These are phyloP conservation scores for Kernera saxatilis DNA, from an alignment of 345 rosid species.

Conservation along the genomic window DNA sequence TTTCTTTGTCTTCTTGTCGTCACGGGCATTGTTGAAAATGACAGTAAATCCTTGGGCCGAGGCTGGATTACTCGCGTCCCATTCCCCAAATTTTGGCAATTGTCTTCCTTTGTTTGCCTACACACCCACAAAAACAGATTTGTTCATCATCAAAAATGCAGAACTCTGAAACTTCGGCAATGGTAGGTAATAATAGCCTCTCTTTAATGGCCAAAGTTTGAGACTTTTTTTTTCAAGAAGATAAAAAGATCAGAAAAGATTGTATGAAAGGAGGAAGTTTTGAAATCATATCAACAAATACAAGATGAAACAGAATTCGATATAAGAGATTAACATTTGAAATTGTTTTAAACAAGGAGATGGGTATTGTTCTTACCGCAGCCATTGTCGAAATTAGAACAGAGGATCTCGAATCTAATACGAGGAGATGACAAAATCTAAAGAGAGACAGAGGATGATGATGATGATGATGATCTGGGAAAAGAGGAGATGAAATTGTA, in stretches of 20 bases:
- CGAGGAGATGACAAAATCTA: background rate
- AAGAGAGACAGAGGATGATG: background rate
- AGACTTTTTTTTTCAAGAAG: background rate
- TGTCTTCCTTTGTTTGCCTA: constrained; percentile 73
- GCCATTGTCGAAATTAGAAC: constrained; percentile 18
- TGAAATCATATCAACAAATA: background rate
- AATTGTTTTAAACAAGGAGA: background rate
- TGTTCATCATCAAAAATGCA: background rate
- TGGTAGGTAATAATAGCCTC: background rate
- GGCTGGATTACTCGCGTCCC: constrained; percentile 93
- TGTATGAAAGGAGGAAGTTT: background rate
- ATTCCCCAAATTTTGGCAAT: constrained; percentile 95
- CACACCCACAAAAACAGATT: background rate
- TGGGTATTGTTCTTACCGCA: constrained; percentile 12
- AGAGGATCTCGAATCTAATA: constrained; percentile 6
- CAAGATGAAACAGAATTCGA: background rate
- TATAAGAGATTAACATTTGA: background rate
- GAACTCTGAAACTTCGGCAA: background rate
- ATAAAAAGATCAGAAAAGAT: background rate
- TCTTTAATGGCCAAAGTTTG: background rate
- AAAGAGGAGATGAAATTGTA: constrained; percentile 8
- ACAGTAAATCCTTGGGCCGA: constrained; percentile 96
- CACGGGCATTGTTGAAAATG: constrained; percentile 88
- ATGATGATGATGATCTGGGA: constrained; percentile 7
- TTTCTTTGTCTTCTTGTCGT: constrained; percentile 85